Conservation (phyloP, 1,284 basidiomycete species). For the Inonotus hispidus region DNA sequence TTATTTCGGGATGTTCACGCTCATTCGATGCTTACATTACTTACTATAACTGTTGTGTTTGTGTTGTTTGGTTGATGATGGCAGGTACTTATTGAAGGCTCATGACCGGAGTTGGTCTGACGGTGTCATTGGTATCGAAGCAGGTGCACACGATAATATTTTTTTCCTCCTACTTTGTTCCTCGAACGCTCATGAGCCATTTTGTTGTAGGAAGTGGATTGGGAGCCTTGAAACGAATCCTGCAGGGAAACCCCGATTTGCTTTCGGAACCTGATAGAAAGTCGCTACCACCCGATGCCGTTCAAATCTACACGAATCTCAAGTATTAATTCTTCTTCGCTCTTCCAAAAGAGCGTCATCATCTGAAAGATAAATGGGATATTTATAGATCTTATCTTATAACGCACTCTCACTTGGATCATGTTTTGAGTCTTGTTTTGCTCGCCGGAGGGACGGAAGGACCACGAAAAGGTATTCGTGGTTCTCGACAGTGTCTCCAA, state of each 20-base stretch:
- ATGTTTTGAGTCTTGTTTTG: slow-evolving; percentile 69
- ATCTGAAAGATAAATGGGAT: not conserved
- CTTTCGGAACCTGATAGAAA: slow-evolving; percentile 34
- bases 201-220: slow-evolving; percentile 55
- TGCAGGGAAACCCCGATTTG: slow-evolving; percentile 46
- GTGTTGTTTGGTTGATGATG: not conserved
- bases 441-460: slow-evolving; percentile 69
- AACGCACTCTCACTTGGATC: slow-evolving; percentile 81
- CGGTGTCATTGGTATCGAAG: slow-evolving; percentile 68
- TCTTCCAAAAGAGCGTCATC: not conserved
- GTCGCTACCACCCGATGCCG: slow-evolving; percentile 26
- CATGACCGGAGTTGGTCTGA: slow-evolving; percentile 53
- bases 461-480: slow-evolving; percentile 59
- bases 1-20: not conserved
- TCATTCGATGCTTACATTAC: slow-evolving; percentile 4
- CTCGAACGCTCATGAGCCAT: not conserved
- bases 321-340: slow-evolving; percentile 33
- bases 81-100: slow-evolving; percentile 69
- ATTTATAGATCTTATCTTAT: slow-evolving; percentile 60
- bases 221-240: slow-evolving; percentile 54
- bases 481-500: slow-evolving; percentile 53
- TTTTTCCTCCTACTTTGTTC: not conserved
- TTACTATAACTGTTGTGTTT: not conserved
- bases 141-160: slow-evolving; percentile 47
- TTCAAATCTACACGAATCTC: slow-evolving; percentile 55